Conservation (phyloP, 2,329 filamentous ascomycete species). For the Beauveria rudraprayagi region DNA sequence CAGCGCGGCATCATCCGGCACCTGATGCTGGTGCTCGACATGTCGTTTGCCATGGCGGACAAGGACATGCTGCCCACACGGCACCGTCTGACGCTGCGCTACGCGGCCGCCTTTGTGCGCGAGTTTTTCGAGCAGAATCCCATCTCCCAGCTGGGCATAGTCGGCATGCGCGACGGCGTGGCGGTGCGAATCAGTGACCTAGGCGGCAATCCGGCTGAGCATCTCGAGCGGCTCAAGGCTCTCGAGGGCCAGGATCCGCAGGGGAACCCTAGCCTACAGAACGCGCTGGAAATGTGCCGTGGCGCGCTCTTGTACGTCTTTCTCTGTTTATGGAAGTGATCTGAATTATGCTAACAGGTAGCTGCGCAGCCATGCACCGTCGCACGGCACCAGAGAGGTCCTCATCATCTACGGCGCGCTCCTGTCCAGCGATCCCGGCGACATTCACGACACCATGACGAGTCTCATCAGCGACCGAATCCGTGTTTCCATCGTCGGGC, state of each 20-base stretch:
- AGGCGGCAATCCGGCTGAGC: conserved; percentile 83
- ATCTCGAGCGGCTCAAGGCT: conserved; percentile 66
- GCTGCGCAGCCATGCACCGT: conserved; percentile 65
- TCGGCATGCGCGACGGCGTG: conserved; percentile 89
- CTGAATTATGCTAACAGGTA: conserved; percentile 8
- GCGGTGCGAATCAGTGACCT: conserved; percentile 81
- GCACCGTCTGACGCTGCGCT: conserved; percentile 73
- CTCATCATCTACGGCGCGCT: conserved; percentile 88
- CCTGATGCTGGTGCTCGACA: conserved; percentile 80
- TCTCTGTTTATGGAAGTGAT: neutral
- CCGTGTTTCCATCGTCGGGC: conserved; percentile 78
- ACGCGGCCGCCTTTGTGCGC: conserved; percentile 77
- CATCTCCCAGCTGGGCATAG: conserved; percentile 86
- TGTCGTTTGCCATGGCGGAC: conserved; percentile 88
- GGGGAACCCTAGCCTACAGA: conserved; percentile 78
- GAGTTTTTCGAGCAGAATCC: conserved; percentile 99
- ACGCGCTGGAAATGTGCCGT: conserved; percentile 90
- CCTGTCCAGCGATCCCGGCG: conserved; percentile 82
- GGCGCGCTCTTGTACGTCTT: conserved; percentile 69
- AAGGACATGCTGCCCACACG: conserved; percentile 89
- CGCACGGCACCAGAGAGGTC: conserved; percentile 87
- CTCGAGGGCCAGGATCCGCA: conserved; percentile 60
- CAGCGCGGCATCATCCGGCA: conserved; percentile 98
- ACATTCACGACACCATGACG: conserved; percentile 85
- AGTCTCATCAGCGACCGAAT: conserved; percentile 75